Base-by-base conservation (phyloP, 495 filamentous ascomycete genomes). In the Geopyxis carbonaria region DNA sequence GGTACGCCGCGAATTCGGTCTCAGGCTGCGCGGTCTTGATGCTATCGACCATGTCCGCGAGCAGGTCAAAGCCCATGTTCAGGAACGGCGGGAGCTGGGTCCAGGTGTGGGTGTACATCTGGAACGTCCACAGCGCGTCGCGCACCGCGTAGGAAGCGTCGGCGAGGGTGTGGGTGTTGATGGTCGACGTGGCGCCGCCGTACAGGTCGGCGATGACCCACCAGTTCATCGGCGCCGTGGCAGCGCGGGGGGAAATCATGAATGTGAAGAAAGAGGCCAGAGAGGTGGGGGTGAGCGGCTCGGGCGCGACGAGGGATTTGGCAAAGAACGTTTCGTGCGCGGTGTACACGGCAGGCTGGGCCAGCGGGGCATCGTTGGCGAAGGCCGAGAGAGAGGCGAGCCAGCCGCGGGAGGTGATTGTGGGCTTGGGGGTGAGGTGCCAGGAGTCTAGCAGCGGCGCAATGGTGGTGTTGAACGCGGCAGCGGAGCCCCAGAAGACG, bases 121-220 rank as follows among this genome's bases (percentile, higher is more conserved):
- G 69, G 43, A 69, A 64, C 18, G 65, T 68, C 53, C 69, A 65
- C 5, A 76, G 38, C 43, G 72, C 69, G 53, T 70, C 64, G 8
- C 75, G 61, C 46, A 71, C 68, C 4, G 60, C 60, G 48, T 72
- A 80, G n/a, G 73, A 61, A 7, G 69, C 69, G 1, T 48, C 58
- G 25, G 67, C 59, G 29, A 56, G 50, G 1, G 61, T 46, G 1
- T 65, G 51, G 7, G 64, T 59, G 40, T 59, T 59, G 31, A 75
- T 59, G 22, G 55, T 53, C 35, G 58, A 62, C 34, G 57, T 50
- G 4, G 61, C 58, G 20, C 72, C 73, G 33, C 73, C 73, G 27
- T 61, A 60, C 1, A 70, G 62, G 39, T 73, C 61, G 29, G 67
- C 67, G 31, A 75, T 72, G 40, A 65, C 50, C 47, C 62, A 72